Evolutionary conservation across 768 basidiomycete genomes (phyloP), one percentile per base, ranked within the genome.

Genomic region (Dictyophora rubrovolvata): DNA sequence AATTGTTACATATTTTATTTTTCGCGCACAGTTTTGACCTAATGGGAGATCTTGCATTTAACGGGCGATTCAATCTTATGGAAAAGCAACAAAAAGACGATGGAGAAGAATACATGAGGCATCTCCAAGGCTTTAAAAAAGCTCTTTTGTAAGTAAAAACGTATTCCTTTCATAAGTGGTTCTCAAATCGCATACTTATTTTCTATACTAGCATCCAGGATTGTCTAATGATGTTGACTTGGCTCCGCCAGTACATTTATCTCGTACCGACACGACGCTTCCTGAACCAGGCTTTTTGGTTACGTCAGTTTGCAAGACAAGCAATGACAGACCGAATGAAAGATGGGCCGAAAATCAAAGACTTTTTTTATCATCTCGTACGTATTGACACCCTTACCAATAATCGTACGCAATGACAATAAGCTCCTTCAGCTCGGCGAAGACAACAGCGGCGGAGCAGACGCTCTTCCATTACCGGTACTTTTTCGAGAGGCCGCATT

Each of bases 291-390:
- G 42, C 42, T 4, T 12, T 42, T 9, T 18, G 47, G 20, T 50
- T 78, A 62, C 72, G 75, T n/a, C 56, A 60, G 36, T 75, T 76
- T 56, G 74, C 70, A 33, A 63, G 59, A 54, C 48, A 47, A 14
- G 47, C 48, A 22, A 51, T 60, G 22, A n/a, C 42, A 18, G 21
- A 18, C 17, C 48, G 61, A 3, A 62, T 46, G 36, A 22, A 60
- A 16, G 49, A 54, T 1, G 60, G 53, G 4, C 49, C 62, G 16
- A 35, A 22, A 20, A 53, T 18, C 7, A 63, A 61, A 52, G 62
- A 63, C 33, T 48, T 77, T 65, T 78, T 76, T 66, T 74, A 79
- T 63, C 73, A 79, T 58, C 66, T 80, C 60, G 79, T 79, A 55
- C 28, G 60, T 58, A 1, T 33, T 36, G 51, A 6, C 42, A 20